Base-by-base conservation (phyloP, 441 rosid species). In the Croton laevigatus region DNA sequence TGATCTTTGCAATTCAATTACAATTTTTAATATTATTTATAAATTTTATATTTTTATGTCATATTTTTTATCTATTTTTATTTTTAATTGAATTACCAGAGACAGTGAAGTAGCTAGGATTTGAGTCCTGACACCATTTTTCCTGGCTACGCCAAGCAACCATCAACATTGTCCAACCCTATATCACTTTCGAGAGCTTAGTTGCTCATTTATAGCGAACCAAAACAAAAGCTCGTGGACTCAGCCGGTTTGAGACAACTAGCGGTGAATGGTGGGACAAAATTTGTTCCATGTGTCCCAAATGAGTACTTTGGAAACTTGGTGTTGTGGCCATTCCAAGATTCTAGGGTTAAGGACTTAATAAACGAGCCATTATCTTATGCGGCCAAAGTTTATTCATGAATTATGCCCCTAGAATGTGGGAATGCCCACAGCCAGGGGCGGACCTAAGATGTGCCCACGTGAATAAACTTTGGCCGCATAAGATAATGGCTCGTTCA, bases 251-350 rank as follows among this genome's bases (percentile, higher is more conserved):
- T 5, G 51, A 66, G 14, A 68, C 27, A 7, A 68, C 65, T 9
- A 11, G 23, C 64, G 1, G 53, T 58, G 6, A 65, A 66, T 48
- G 71, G 75, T 10, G 11, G 75, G 5, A 46, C 9, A n/a, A 27
- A 65, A 23, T 53, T 68, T 68, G 42, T 38, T 20, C 77, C 63
- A 1, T 32, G n/a, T 51, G 63, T 67, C 16, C 71, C 76, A 3
- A 61, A n/a, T n/a, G n/a, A n/a, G n/a, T 73, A 73, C 42, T 73
- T 73, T 42, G 72, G 76, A 3, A 73, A 73, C 45, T 67, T 67
- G 58, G 76, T 67, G 34, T 46, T 73, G 0, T 73, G 61, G 72
- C 63, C 76, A 52, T 60, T 60, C 27, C 67, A 49, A 12, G 60
- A 22, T 38, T 42, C 72, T 7, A 61, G 27, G 34, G 72, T 73